Percentiles rank a stretch among this genome's conserved stretches.
phyloP scores from a whole-genome alignment of 306 rosid species.

The Corylus americana region DNA sequence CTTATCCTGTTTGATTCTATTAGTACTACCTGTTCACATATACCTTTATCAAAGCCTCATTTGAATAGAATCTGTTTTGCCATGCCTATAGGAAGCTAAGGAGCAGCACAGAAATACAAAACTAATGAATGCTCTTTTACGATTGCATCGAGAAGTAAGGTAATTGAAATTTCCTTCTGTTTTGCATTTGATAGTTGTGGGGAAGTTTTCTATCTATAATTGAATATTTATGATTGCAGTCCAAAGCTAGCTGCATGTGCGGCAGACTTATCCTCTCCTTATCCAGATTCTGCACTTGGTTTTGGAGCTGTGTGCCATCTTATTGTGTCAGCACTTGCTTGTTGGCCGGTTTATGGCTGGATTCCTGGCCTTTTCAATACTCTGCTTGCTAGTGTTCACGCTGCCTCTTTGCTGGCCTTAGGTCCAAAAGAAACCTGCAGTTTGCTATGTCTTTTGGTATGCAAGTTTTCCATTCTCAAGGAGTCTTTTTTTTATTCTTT shows the following conservation, averaged over 20 bases:
- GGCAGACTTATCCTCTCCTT: slow-evolving; percentile 71
- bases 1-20: slow-evolving; percentile 17
- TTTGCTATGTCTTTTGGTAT: slow-evolving; percentile 87
- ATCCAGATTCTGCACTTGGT: slow-evolving; percentile 85
- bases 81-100: slow-evolving; percentile 67
- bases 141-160: slow-evolving; percentile 96
- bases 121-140: slow-evolving; percentile 83
- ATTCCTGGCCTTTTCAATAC: slow-evolving; percentile 91
- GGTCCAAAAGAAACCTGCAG: slow-evolving; percentile 99
- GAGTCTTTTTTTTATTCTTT: not conserved
- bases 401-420: slow-evolving; percentile 71
- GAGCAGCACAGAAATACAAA: slow-evolving; percentile 95
- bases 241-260: slow-evolving; percentile 95
- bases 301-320: slow-evolving; percentile 97
- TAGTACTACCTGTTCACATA: not conserved
- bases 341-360: slow-evolving; percentile 97
- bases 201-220: slow-evolving; percentile 26
- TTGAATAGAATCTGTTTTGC: slow-evolving; percentile 36
- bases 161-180: slow-evolving; percentile 34
- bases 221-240: slow-evolving; percentile 56
- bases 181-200: slow-evolving; percentile 16
- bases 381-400: slow-evolving; percentile 71
- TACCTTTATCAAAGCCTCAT: not conserved
- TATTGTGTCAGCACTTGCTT: slow-evolving; percentile 79
- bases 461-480: slow-evolving; percentile 27